Percentiles rank a stretch among this genome's conserved stretches.
phyloP scores from a whole-genome alignment of 306 rosid species.

The Lathyrus aphaca region DNA sequence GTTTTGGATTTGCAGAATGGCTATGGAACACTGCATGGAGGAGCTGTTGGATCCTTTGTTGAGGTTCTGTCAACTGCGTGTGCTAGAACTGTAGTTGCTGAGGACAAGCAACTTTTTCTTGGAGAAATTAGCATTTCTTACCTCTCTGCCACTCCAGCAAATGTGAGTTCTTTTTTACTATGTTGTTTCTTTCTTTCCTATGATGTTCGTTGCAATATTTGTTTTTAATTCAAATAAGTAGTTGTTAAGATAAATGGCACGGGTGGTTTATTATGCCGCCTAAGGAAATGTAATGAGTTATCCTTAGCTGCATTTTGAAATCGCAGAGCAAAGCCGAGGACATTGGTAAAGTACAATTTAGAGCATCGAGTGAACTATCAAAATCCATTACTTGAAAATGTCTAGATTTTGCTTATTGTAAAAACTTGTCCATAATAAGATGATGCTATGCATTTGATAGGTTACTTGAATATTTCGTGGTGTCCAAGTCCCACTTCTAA shows the following conservation, averaged over 20 bases:
- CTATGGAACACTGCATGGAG: conserved; percentile 52
- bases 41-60: conserved; percentile 45
- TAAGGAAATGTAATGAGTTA: conserved; percentile 1
- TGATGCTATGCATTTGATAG: neutral
- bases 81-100: conserved; percentile 54
- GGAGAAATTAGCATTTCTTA: conserved; percentile 54
- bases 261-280: neutral
- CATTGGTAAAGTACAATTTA: conserved; percentile 3
- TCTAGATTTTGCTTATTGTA: neutral
- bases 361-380: neutral
- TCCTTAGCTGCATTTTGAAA: conserved; percentile 27
- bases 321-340: neutral
- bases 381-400: neutral
- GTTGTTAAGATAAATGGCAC: neutral
- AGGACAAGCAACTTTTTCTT: conserved; percentile 49
- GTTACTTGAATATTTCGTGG: neutral
- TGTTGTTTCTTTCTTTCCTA: conserved; percentile 5
- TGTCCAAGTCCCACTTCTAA: neutral
- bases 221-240: neutral
- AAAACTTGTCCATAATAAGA: neutral
- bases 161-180: conserved; percentile 44
- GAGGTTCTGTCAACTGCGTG: conserved; percentile 47
- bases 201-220: neutral
- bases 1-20: conserved; percentile 47
- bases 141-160: conserved; percentile 44